These are phyloP conservation scores for Hymenoscyphus occultus DNA, from an alignment of 2,329 filamentous ascomycete species.

Conservation along the genomic window DNA sequence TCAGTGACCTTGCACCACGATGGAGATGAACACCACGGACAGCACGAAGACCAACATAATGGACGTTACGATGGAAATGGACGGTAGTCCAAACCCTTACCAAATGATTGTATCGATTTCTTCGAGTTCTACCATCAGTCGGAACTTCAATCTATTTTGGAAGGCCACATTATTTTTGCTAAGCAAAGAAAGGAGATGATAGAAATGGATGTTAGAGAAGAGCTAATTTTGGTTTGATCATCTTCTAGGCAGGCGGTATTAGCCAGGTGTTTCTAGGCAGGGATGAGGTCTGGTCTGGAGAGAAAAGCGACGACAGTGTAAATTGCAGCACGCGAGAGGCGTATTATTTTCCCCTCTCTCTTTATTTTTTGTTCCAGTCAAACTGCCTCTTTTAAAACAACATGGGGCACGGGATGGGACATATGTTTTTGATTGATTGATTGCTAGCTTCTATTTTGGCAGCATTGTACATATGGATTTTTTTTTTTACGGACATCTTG, in stretches of 20 bases:
- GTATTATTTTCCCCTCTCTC: not conserved
- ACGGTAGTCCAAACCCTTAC: not conserved
- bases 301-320: not conserved
- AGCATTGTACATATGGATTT: conserved; percentile 21
- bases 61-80: conserved; percentile 32
- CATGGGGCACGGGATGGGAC: not conserved
- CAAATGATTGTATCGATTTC: not conserved
- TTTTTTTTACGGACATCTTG: conserved; percentile 10
- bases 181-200: not conserved
- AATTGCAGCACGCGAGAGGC: not conserved
- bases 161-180: not conserved
- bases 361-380: not conserved
- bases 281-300: not conserved
- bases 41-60: conserved; percentile 33
- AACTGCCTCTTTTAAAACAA: not conserved
- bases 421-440: too few species aligned
- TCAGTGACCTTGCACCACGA: conserved; percentile 97
- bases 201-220: not conserved
- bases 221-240: not conserved
- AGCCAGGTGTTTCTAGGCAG: too few species aligned
- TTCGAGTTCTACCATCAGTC: not conserved
- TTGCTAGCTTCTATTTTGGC: not conserved
- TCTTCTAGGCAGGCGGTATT: not conserved
- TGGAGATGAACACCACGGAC: conserved; percentile 62
- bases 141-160: not conserved